These are phyloP conservation scores for Fonsecaea pugnacius DNA, from an alignment of 2,329 filamentous ascomycete genomes.

Conservation along the genomic window DNA sequence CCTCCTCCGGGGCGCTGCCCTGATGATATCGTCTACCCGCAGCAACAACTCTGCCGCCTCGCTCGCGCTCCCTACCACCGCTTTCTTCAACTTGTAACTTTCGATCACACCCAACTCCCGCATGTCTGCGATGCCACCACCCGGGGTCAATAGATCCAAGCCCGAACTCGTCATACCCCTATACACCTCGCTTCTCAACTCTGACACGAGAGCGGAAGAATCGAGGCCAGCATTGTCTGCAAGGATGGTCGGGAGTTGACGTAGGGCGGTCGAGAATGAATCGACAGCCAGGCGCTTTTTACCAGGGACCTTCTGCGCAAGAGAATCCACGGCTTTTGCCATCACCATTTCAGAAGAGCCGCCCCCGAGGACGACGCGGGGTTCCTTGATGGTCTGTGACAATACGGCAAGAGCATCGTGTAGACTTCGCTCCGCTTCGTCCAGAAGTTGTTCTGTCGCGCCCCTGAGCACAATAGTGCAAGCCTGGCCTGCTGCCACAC, in stretches of 20 bases:
- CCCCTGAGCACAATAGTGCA: slow-evolving; percentile 97
- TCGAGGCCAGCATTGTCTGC: slow-evolving; percentile 97
- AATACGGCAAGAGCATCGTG: slow-evolving; percentile 96
- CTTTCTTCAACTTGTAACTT: slow-evolving; percentile 97
- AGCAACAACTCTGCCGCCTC: slow-evolving; percentile 95
- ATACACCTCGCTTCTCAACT: slow-evolving; percentile 91
- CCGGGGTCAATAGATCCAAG: slow-evolving; percentile 83
- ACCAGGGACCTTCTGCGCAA: slow-evolving; percentile 89
- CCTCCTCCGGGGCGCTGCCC: slow-evolving; percentile 81
- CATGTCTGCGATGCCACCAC: slow-evolving; percentile 95
- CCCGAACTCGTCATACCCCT: slow-evolving; percentile 91
- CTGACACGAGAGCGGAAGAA: slow-evolving; percentile 88
- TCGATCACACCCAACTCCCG: slow-evolving; percentile 92
- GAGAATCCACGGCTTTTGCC: slow-evolving; percentile 95
- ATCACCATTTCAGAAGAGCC: slow-evolving; percentile 99
- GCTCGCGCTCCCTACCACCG: slow-evolving; percentile 94
- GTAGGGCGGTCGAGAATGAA: slow-evolving; percentile 83
- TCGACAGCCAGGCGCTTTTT: slow-evolving; percentile 96
- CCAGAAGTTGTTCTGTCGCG: slow-evolving; percentile 93
- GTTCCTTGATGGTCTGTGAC: slow-evolving; percentile 94
- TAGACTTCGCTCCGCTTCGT: slow-evolving; percentile 93
- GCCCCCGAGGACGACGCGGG: slow-evolving; percentile 89
- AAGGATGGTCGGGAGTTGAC: slow-evolving; percentile 93
- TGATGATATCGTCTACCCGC: slow-evolving; percentile 96
- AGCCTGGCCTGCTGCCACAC: slow-evolving; percentile 87